Conservation (phyloP, 495 filamentous ascomycete species). For the Beverwykella pulmonaria region DNA sequence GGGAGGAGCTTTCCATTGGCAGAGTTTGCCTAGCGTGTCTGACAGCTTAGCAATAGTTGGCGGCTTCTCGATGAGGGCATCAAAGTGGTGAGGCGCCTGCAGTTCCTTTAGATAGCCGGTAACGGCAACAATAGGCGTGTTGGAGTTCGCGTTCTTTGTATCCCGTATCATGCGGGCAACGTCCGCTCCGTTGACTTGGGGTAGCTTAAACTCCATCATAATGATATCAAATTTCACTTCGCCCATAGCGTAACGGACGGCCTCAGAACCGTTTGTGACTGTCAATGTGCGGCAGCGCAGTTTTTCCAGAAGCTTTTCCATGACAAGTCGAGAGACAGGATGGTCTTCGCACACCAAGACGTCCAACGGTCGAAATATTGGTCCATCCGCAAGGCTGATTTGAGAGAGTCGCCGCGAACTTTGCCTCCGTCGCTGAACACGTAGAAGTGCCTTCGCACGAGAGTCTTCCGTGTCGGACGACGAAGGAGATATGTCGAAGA, state of each 20-base stretch:
- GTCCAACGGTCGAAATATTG: slow-evolving; percentile 86
- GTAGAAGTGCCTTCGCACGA: slow-evolving; percentile 85
- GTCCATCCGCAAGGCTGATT: slow-evolving; percentile 78
- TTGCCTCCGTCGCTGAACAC: slow-evolving; percentile 88
- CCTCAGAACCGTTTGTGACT: slow-evolving; percentile 84
- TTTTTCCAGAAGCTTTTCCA: slow-evolving; percentile 96
- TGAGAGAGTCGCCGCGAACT: slow-evolving; percentile 90
- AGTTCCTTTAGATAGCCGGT: slow-evolving; percentile 97
- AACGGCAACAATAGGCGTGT: slow-evolving; percentile 94
- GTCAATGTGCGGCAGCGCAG: slow-evolving; percentile 93
- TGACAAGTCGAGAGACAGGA: slow-evolving; percentile 93
- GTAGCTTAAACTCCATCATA: slow-evolving; percentile 94
- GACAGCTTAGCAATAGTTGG: slow-evolving; percentile 86
- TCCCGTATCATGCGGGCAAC: slow-evolving; percentile 96
- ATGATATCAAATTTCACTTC: slow-evolving; percentile 96
- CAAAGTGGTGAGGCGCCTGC: slow-evolving; percentile 90
- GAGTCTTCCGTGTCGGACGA: slow-evolving; percentile 97
- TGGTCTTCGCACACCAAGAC: slow-evolving; percentile 97
- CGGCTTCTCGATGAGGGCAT: slow-evolving; percentile 92
- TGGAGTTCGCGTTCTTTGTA: slow-evolving; percentile 89
- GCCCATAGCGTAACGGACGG: slow-evolving; percentile 85
- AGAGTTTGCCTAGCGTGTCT: slow-evolving; percentile 80
- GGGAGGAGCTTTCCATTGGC: slow-evolving; percentile 85
- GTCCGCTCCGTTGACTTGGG: slow-evolving; percentile 90
- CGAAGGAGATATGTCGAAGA: slow-evolving; percentile 94